These are phyloP conservation scores for Paramyrothecium roridum DNA, from an alignment of 2,329 filamentous ascomycete genomes.

Conservation along the genomic window DNA sequence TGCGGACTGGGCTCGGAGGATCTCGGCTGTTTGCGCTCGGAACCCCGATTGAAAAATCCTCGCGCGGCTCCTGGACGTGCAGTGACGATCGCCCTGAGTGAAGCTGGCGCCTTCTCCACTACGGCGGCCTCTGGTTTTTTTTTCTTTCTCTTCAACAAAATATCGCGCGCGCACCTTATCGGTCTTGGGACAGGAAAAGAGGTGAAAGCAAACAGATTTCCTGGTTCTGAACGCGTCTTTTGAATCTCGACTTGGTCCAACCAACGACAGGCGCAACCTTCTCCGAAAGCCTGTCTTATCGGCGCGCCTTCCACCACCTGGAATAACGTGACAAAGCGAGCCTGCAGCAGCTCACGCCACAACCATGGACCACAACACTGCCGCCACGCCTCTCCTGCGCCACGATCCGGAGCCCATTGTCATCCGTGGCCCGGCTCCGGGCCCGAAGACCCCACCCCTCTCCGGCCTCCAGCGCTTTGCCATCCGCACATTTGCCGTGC, in stretches of 20 bases:
- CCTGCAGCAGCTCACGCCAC: background rate
- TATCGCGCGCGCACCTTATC: background rate
- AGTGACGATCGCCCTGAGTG: background rate
- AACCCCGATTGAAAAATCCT: background rate
- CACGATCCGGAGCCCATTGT: background rate
- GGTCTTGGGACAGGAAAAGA: background rate
- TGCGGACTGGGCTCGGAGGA: too few species aligned
- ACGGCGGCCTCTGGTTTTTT: background rate
- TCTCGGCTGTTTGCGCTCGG: too few species aligned
- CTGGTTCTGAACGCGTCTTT: background rate
- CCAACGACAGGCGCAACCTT: background rate
- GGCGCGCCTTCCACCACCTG: background rate
- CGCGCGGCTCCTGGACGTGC: background rate
- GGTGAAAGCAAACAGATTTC: background rate
- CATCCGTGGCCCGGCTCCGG: background rate
- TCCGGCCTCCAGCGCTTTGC: constrained; percentile 1
- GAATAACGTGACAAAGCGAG: background rate
- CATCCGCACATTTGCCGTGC: background rate
- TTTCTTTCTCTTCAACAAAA: background rate
- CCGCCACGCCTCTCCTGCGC: background rate
- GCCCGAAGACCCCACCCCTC: background rate
- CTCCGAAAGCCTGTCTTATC: background rate
- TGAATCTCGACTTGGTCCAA: background rate
- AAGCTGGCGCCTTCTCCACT: background rate
- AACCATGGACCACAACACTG: background rate